A percentile compares a stretch with the other conserved stretches of the same genome.
These are phyloP conservation scores for Phytophthora podocarpi DNA, from an alignment of 352 stramenopile genomes.

Conservation along the genomic window DNA sequence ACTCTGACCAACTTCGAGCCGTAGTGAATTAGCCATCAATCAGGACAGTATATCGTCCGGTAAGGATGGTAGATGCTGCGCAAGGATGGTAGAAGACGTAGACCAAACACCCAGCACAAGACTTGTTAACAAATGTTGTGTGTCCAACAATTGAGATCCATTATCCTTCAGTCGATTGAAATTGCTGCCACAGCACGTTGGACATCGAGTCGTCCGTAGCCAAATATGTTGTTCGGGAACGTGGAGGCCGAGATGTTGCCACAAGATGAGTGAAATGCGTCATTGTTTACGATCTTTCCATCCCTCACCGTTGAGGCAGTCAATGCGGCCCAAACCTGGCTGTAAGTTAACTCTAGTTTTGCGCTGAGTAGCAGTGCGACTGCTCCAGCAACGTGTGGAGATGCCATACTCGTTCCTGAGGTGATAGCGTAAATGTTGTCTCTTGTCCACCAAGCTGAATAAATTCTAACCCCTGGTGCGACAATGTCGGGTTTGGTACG, in stretches of 20 bases:
- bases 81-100: too few relatives aligned
- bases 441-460: slow-evolving; percentile 40
- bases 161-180: neutral
- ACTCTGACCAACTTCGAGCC: slow-evolving; percentile 7
- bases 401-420: slow-evolving; percentile 58
- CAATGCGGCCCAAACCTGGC: slow-evolving; percentile 32
- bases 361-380: slow-evolving; percentile 49
- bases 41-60: too few relatives aligned
- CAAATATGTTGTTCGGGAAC: slow-evolving; percentile 42
- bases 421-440: slow-evolving; percentile 42
- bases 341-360: slow-evolving; percentile 32
- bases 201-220: slow-evolving; percentile 32
- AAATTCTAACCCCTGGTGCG: slow-evolving; percentile 40
- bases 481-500: slow-evolving; percentile 52
- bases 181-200: slow-evolving; percentile 7
- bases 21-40: too few relatives aligned
- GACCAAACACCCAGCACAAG: too few relatives aligned
- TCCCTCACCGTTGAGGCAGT: slow-evolving; percentile 2
- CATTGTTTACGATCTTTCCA: slow-evolving; percentile 9
- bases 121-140: too few relatives aligned
- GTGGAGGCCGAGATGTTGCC: slow-evolving; percentile 24
- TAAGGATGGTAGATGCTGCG: too few relatives aligned
- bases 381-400: slow-evolving; percentile 46
- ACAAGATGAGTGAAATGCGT: slow-evolving; percentile 7
- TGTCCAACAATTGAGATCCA: neutral